Percentiles rank a stretch among this genome's conserved stretches.
Conservation (phyloP, 306 rosid species). For the Quercus berberidifolia region DNA sequence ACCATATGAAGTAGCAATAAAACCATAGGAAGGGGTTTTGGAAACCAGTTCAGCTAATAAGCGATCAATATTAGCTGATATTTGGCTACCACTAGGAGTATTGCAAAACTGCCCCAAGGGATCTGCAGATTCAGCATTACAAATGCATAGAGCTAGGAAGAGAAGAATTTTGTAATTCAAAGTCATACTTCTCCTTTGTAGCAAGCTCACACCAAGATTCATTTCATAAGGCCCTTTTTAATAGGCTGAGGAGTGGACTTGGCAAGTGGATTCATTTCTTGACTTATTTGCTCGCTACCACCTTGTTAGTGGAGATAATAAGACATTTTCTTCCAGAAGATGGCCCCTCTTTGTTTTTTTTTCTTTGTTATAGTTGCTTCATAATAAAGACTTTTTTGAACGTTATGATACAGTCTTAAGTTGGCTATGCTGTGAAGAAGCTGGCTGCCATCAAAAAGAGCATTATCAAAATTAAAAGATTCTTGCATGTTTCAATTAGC, state of each 20-base stretch:
- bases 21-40: slow-evolving; percentile 43
- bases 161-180: slow-evolving; percentile 25
- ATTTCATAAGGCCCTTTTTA: neutral
- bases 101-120: slow-evolving; percentile 54
- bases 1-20: slow-evolving; percentile 33
- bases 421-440: no score
- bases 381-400: neutral
- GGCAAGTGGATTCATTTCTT: slow-evolving; percentile 5
- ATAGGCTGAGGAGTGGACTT: slow-evolving; percentile 4
- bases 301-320: neutral
- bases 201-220: neutral
- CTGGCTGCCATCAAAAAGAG: no score
- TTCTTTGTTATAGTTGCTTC: neutral
- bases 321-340: neutral
- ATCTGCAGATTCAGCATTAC: slow-evolving; percentile 37
- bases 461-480: no score
- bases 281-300: slow-evolving; percentile 11
- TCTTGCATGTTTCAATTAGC: no score
- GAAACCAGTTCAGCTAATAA: slow-evolving; percentile 40
- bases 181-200: slow-evolving; percentile 18
- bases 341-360: neutral
- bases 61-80: slow-evolving; percentile 43
- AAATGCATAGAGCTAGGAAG: slow-evolving; percentile 33
- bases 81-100: slow-evolving; percentile 23
- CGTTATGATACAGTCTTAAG: no score